Evolutionary conservation across 495 filamentous ascomycete species (phyloP).

Genomic region (Trichoderma virens): DNA sequence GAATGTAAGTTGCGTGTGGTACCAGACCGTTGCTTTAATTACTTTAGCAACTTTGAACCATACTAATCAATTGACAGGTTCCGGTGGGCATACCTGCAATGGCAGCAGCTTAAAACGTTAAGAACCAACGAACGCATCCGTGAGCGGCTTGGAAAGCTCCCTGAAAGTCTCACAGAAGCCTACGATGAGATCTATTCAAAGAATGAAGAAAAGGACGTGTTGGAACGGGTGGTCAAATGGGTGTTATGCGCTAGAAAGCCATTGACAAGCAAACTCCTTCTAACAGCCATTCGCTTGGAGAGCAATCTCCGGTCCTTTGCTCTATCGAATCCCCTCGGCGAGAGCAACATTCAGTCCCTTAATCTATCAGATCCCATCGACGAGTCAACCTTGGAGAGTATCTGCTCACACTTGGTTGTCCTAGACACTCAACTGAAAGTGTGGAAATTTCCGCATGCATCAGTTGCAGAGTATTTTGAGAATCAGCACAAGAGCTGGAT

Average conservation of each 20-base stretch:
- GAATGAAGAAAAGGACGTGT: neutral
- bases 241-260: neutral
- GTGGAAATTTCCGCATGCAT: neutral
- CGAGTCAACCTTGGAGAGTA: neutral
- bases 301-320: neutral
- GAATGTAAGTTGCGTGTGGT: neutral
- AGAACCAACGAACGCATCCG: neutral
- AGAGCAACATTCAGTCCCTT: neutral
- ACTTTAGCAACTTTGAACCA: neutral
- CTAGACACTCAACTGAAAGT: neutral
- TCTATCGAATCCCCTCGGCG: neutral
- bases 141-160: neutral
- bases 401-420: neutral
- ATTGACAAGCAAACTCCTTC: neutral
- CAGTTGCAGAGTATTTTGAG: slow-evolving; percentile 1
- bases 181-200: neutral
- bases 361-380: neutral
- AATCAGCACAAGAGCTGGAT: neutral
- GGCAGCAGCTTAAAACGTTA: neutral
- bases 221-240: neutral
- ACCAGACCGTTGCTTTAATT: neutral
- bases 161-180: neutral
- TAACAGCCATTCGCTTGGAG: neutral
- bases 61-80: neutral
- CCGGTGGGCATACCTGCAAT: neutral